Percentiles rank a stretch among this genome's conserved stretches.
Evolutionary conservation across 768 basidiomycete species (phyloP).

Genomic region (Pulveroboletus frians): DNA sequence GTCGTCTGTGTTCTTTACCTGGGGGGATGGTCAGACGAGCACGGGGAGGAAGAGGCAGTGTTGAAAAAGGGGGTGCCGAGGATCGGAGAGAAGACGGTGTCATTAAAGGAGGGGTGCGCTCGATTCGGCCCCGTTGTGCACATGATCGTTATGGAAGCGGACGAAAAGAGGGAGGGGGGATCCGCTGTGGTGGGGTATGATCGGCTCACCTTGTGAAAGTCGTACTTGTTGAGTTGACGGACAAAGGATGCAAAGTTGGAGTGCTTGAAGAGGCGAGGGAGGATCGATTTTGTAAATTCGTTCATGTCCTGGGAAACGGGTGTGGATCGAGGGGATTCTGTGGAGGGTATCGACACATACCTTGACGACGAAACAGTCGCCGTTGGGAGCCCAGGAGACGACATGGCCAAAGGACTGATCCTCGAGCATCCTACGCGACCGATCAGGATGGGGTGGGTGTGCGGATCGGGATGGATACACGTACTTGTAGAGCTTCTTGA

Average conservation of each 20-base stretch:
- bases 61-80: conserved; percentile 6
- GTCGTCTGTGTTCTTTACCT: conserved; percentile 83
- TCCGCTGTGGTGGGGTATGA: no score
- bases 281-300: conserved; percentile 87
- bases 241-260: conserved; percentile 93
- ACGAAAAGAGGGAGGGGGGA: background rate
- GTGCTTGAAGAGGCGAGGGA: conserved; percentile 92
- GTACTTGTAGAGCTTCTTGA: conserved; percentile 91
- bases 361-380: conserved; percentile 91
- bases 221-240: conserved; percentile 92
- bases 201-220: conserved; percentile 70
- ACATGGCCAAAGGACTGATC: conserved; percentile 66
- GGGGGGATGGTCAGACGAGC: no score
- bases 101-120: conserved; percentile 9
- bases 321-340: background rate
- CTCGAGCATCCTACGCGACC: conserved; percentile 73
- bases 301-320: conserved; percentile 69
- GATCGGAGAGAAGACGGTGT: conserved; percentile 8
- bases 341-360: conserved; percentile 18
- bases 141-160: conserved; percentile 11
- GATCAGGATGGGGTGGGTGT: conserved; percentile 1
- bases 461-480: conserved; percentile 15
- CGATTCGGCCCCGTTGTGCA: conserved; percentile 15
- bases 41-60: conserved; percentile 1
- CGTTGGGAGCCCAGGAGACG: conserved; percentile 78